These are phyloP conservation scores for Amanita pseudoporphyria DNA, from an alignment of 768 basidiomycete genomes.

Conservation along the genomic window DNA sequence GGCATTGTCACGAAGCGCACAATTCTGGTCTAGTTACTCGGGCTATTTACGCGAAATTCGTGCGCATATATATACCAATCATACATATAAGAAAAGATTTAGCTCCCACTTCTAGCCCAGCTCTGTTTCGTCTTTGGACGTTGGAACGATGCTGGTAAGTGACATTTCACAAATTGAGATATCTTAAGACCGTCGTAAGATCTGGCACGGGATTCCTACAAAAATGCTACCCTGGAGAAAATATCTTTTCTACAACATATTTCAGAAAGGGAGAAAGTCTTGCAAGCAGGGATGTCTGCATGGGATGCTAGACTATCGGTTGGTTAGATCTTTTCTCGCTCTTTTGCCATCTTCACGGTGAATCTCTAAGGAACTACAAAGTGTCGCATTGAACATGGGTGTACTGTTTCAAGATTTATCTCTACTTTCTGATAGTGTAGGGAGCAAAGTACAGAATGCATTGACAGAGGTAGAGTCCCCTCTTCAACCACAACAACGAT, in stretches of 20 bases:
- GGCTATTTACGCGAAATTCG: constrained; percentile 75
- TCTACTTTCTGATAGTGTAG: constrained; percentile 10
- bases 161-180: background rate
- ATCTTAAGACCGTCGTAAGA: constrained; percentile 26
- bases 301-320: constrained; percentile 23
- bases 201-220: constrained; percentile 55
- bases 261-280: constrained; percentile 30
- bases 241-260: constrained; percentile 38
- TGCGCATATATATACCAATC: constrained; percentile 29
- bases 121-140: constrained; percentile 66
- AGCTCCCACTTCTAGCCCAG: constrained; percentile 39
- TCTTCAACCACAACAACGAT: background rate
- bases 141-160: constrained; percentile 65
- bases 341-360: constrained; percentile 9
- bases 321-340: background rate
- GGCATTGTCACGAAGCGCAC: constrained; percentile 66
- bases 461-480: constrained; percentile 7
- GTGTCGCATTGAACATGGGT: constrained; percentile 11
- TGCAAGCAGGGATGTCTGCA: constrained; percentile 17
- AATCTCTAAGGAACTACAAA: constrained; percentile 20
- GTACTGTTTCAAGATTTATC: constrained; percentile 4
- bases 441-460: constrained; percentile 6
- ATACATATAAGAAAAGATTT: constrained; percentile 8
- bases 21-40: constrained; percentile 82
- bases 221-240: constrained; percentile 54